Base-by-base conservation (phyloP, 2,329 filamentous ascomycete genomes). In the Fusarium anguioides region DNA sequence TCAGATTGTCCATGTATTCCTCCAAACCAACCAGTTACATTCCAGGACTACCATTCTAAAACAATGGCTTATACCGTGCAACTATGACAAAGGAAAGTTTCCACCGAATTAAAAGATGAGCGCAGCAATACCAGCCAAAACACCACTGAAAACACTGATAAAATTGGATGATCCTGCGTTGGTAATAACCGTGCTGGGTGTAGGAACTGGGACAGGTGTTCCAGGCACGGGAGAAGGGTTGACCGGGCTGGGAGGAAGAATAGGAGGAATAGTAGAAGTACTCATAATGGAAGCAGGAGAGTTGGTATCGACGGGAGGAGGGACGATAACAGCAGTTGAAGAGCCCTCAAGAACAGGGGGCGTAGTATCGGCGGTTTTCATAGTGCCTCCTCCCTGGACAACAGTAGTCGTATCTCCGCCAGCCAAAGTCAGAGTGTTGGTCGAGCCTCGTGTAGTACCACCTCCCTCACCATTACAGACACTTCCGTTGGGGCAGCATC, bases 401-500 rank as follows among this genome's bases (percentile, higher is more conserved):
- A 67, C 26, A 26, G 56, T 58, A n/a, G 64, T 66, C 8, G 59
- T 61, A 10, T 48, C 60, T 15, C 45, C 53, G 4, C 65, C 66
- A 4, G 57, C 44, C 8, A 66, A 15, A 18, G 49, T 48, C 20
- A 70, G 24, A 18, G 64, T 69, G 27, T 54, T 51, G 10, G 69
- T 71, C 17, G 36, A 26, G 11, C 29, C 60, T 2, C 41, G 56
- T 5, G 61, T 72, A 17, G 41, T 71, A 14, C 70, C 70, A 29
- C 72, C 74, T 7, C 74, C 75, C 5, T 57, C 56, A 11, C 74
- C 76, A 35, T 52, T 51, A 65, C 76, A 77, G 23, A 42, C 41
- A 23, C 64, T 51, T 2, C 76, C 76, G 7, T 64, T 54, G 14
- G 70, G 70, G 56, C 76, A 78, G 69, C 76, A 78, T 5, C 68